Conservation (phyloP, 2,329 filamentous ascomycete species). For the Fusarium duplospermum region DNA sequence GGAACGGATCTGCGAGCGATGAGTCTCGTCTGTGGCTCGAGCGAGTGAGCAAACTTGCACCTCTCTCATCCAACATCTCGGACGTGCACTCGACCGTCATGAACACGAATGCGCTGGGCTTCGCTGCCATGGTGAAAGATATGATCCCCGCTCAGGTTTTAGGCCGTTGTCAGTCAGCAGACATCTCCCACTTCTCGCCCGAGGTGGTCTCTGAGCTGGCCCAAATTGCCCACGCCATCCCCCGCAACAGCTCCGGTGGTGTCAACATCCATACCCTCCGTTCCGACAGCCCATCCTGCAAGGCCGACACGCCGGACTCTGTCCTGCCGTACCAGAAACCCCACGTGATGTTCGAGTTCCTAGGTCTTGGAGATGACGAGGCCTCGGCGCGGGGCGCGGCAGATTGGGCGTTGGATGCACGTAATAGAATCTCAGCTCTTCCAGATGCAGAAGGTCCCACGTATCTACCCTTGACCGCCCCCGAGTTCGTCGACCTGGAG, state of each 20-base stretch:
- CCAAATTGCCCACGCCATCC: constrained; percentile 1
- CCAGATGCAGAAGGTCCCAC: background rate
- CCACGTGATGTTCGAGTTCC: constrained; percentile 15
- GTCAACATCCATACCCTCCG: constrained; percentile 10
- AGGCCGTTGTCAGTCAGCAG: background rate
- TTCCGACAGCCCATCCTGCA: constrained; percentile 10
- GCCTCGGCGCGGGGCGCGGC: background rate
- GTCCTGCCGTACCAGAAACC: constrained; percentile 10
- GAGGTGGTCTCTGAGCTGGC: constrained; percentile 3
- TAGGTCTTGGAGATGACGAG: constrained; percentile 3
- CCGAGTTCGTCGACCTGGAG: constrained; percentile 12
- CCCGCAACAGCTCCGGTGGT: background rate
- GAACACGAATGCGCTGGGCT: constrained; percentile 4
- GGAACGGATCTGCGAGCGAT: constrained; percentile 8
- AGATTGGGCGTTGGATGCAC: constrained; percentile 7
- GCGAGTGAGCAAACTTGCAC: background rate
- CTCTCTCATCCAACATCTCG: background rate
- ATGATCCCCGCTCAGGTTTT: constrained; percentile 10
- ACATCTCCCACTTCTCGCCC: constrained; percentile 1
- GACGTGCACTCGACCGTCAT: background rate
- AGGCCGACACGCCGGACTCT: constrained; percentile 2
- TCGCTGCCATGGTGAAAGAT: constrained; percentile 1
- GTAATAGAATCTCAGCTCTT: constrained; percentile 5
- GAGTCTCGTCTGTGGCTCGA: constrained; percentile 10
- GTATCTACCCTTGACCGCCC: constrained; percentile 13